Base-by-base conservation (phyloP, 352 stramenopile genomes). In the Phytophthora fragariae region DNA sequence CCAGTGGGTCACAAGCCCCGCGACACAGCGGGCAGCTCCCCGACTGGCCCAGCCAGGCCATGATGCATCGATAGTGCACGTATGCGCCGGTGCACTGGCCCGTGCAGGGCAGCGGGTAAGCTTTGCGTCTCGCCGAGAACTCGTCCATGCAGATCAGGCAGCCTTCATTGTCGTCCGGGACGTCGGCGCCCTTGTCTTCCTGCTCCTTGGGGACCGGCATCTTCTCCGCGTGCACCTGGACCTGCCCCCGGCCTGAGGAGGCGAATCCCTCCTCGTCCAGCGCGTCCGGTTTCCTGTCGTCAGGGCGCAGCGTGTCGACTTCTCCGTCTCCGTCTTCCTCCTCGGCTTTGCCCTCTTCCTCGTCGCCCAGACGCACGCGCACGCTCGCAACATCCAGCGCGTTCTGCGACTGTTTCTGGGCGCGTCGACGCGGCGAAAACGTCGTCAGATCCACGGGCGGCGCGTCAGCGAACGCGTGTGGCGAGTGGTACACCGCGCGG, bases 141-240 rank as follows among this genome's bases (percentile, higher is more conserved):
- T 97, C 89, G 71, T 97, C 90, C 90, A 97, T 97, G 60, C 90
- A 97, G 58, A 97, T 97, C 5, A 97, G 64, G 70, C 90, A 95
- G 11, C 87, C 86, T 57, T 85, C 77, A 21, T 52, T 70, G n/a
- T 85, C 80, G 17, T 79, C 71, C 5, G 59, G 24, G 8, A 61
- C 57, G 17, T 79, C 65, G 2, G 39, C 64, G 15, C 54, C 65
- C 21, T 77, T 77, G 47, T 76, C 71, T 41, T 84, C 73, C 56
- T 73, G 39, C 27, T 81, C 74, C 33, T 81, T 81, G 3, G 52
- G 54, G 33, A n/a, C 12, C 60, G 44, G n/a, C 11, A 76, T 29
- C 39, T 75, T 83, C 57, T 81, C 74, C 3, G 47, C 31, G 19
- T 78, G 70, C 17, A 81, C 57, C 41, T 78, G 70, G 7, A 65